Conservation (phyloP, 2,329 filamentous ascomycete species). For the Aspergillus pseudonomiae region DNA sequence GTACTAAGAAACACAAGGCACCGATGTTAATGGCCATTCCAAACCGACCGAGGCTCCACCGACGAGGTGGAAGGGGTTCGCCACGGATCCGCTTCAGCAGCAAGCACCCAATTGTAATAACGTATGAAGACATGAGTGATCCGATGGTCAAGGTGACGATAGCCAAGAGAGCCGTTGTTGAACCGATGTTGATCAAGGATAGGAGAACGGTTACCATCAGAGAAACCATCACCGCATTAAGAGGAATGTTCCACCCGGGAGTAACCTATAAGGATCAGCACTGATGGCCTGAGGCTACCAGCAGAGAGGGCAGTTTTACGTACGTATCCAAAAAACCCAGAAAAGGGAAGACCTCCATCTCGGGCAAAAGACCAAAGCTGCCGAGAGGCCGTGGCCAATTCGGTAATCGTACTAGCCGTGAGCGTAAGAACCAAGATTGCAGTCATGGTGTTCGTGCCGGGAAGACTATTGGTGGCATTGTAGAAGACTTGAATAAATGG, state of each 20-base stretch:
- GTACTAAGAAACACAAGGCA: constrained; percentile 35
- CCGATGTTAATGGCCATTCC: constrained; percentile 41
- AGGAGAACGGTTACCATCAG: constrained; percentile 40
- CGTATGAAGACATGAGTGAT: constrained; percentile 56
- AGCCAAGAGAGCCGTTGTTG: constrained; percentile 56
- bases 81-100: constrained; percentile 35
- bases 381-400: constrained; percentile 36
- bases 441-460: constrained; percentile 50
- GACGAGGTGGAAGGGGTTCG: constrained; percentile 35
- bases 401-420: constrained; percentile 40
- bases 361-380: constrained; percentile 50
- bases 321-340: constrained; percentile 22
- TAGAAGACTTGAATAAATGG: constrained; percentile 33
- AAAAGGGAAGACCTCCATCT: constrained; percentile 44
- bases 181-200: constrained; percentile 56
- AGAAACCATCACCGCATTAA: constrained; percentile 35
- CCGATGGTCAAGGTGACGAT: constrained; percentile 57
- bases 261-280: constrained; percentile 32
- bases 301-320: background rate
- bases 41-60: constrained; percentile 37
- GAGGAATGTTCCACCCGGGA: constrained; percentile 44
- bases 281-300: constrained; percentile 1
- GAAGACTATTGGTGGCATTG: constrained; percentile 44
- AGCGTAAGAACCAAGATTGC: constrained; percentile 43
- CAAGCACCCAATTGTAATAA: constrained; percentile 46